Conservation (phyloP, 257 asterid species). For the Solanum etuberosum region DNA sequence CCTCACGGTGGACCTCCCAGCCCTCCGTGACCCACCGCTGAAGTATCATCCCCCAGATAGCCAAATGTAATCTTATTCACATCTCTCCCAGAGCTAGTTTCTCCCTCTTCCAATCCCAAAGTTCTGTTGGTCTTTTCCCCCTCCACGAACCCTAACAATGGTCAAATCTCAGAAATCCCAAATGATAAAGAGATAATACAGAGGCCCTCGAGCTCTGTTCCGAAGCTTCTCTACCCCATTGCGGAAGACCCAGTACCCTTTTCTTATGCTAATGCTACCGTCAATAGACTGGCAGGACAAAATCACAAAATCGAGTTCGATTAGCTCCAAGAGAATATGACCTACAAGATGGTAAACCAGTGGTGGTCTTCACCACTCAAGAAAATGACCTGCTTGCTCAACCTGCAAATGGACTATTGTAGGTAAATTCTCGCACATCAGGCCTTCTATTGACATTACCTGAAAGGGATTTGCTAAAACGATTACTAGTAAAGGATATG, state of each 20-base stretch:
- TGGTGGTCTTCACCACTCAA: neutral
- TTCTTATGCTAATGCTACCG: neutral
- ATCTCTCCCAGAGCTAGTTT: neutral
- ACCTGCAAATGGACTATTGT: neutral
- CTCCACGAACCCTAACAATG: neutral
- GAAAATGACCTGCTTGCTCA: neutral
- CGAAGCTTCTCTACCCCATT: neutral
- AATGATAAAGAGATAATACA: neutral
- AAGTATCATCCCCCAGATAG: neutral
- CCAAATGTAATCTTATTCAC: neutral
- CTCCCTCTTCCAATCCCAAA: neutral
- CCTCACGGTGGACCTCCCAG: neutral
- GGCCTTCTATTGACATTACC: neutral
- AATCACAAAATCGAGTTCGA: neutral
- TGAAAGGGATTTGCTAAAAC: neutral
- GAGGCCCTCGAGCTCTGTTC: neutral
- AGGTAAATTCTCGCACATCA: neutral
- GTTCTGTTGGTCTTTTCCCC: neutral
- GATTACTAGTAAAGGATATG: neutral
- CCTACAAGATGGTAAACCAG: neutral
- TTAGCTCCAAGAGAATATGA: neutral
- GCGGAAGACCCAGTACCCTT: neutral
- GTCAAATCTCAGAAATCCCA: neutral
- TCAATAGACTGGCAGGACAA: neutral
- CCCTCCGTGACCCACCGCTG: neutral